Evolutionary conservation across 2,329 filamentous ascomycete genomes (phyloP), one percentile per base, ranked within the genome.

Genomic region (Fusarium brevicatenulatum): DNA sequence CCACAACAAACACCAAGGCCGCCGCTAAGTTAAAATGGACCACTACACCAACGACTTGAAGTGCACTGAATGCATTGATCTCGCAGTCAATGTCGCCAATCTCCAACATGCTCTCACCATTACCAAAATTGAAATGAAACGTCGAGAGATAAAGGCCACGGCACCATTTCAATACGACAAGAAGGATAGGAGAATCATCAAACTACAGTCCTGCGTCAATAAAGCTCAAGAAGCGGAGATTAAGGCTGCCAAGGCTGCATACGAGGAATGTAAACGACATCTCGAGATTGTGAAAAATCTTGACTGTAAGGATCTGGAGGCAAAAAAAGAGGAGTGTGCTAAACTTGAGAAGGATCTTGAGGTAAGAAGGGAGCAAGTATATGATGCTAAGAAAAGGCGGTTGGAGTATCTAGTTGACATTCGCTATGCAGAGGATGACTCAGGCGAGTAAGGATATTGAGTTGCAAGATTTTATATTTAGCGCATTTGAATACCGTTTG

Each of bases 291-390:
- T 53, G 1, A 25, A 18, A 12, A 2, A 0, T 12, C 50, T 53
- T 39, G 19, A 53, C 12, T 53, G 34, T 15, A 53, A 37, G 7
- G 23, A 37, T 0, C 3, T 37, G 5, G 7, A 28, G 6, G 13
- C 9, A 0, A 37, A 53, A 7, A 12, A 7, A 0, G 18, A n/a
- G 0, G 8, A 9, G 13, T n/a, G 23, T 12, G 13, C 19, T 2
- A 53, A 23, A 0, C 49, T 53, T 16, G 13, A 21, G 12, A 8
- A 13, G 32, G 49, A 37, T 11, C 49, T 53, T 21, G 1, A 6
- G 10, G 6, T 11, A 2, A 16, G 12, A 21, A 19, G 18, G 32
- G 2, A 2, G 23, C 32, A 25, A 28, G 19, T 37, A 4, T 2
- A 28, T 2, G 50, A 53, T 7, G 23, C 50, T 12, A 39, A 39